phyloP scores from a whole-genome alignment of 371 early-diverging fungal genomes.

The Mucor saturninus region DNA sequence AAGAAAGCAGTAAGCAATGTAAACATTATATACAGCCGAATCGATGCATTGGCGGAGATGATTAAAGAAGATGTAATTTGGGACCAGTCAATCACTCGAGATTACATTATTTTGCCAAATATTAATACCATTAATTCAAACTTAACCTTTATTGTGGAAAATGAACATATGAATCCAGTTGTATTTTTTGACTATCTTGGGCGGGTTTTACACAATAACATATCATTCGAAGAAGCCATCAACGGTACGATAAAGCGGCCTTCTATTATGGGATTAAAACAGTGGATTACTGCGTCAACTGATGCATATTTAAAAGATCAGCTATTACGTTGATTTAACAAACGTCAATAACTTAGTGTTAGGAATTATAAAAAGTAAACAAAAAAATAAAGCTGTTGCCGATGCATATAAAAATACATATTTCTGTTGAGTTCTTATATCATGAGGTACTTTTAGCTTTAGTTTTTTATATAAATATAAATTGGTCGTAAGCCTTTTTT shows the following conservation, averaged over 20 bases:
- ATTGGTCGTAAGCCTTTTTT: no score
- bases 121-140: neutral
- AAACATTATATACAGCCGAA: conserved; percentile 12
- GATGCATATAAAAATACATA: no score
- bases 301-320: neutral
- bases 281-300: conserved; percentile 9
- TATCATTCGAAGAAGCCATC: conserved; percentile 20
- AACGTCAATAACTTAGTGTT: no score
- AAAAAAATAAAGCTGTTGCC: no score
- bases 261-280: conserved; percentile 22
- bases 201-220: conserved; percentile 1
- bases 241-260: conserved; percentile 10
- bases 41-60: conserved; percentile 21
- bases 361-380: no score
- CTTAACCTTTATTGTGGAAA: no score
- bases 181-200: neutral
- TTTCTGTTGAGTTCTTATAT: no score
- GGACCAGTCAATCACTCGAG: conserved; percentile 16
- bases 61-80: conserved; percentile 33
- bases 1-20: conserved; percentile 9
- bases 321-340: no score
- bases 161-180: no score
- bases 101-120: neutral
- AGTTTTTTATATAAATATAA: no score
- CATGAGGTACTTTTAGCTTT: no score